Evolutionary conservation across 306 rosid species (phyloP).

Genomic region (Lathyrus sativus): DNA sequence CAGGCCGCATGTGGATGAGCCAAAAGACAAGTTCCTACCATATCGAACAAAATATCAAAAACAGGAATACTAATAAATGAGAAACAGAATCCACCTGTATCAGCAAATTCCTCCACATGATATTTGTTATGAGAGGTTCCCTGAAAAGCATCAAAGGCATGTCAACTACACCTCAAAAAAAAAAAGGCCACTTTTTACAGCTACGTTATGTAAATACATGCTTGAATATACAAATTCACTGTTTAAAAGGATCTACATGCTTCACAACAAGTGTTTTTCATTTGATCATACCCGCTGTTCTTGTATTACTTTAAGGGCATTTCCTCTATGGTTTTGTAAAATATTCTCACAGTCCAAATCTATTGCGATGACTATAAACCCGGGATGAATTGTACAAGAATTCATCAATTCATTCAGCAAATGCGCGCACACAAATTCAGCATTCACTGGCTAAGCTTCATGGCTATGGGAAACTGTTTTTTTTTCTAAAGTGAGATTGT

Average conservation of each 20-base stretch:
- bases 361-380: not conserved
- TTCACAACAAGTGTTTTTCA: not conserved
- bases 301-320: constrained; percentile 13
- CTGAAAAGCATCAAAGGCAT: constrained; percentile 52
- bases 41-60: constrained; percentile 21
- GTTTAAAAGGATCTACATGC: constrained; percentile 7
- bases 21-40: constrained; percentile 19
- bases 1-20: constrained; percentile 5
- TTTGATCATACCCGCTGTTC: not conserved
- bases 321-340: constrained; percentile 8
- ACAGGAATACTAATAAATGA: constrained; percentile 14
- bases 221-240: not conserved
- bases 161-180: constrained; percentile 34
- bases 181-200: not conserved
- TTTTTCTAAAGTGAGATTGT: not conserved
- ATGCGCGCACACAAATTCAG: constrained; percentile 2
- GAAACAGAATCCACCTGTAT: constrained; percentile 64
- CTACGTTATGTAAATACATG: not conserved
- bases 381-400: constrained; percentile 3
- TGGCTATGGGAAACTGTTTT: not conserved
- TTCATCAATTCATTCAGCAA: not conserved
- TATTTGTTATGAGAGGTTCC: constrained; percentile 89
- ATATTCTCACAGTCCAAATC: not conserved
- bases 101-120: constrained; percentile 97
- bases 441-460: not conserved